Evolutionary conservation across 78 protist species (phyloP).

Genomic region (Thecamonas trahens): DNA sequence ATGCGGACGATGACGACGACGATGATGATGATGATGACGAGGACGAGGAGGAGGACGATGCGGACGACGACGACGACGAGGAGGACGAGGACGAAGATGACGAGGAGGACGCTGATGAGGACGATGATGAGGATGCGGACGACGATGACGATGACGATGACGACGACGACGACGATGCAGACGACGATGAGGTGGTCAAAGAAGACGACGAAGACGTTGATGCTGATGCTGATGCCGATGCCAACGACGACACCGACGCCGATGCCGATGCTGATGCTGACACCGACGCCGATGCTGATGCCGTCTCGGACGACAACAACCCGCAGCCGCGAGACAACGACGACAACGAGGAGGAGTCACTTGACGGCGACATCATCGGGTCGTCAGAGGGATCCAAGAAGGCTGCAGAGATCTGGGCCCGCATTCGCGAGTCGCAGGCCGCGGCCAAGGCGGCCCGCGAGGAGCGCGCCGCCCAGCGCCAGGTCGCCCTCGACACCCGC

Average conservation of each 20-base stretch:
- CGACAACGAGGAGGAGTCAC: not conserved
- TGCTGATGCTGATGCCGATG: not conserved
- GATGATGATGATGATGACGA: not conserved
- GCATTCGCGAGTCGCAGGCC: not conserved
- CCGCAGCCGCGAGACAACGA: too few relatives aligned
- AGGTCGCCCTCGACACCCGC: not conserved
- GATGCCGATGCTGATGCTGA: too few relatives aligned
- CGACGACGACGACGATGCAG: not conserved
- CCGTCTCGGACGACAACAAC: too few relatives aligned
- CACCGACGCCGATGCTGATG: not conserved
- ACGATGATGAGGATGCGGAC: not conserved
- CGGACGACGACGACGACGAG: not conserved
- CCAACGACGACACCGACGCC: not conserved
- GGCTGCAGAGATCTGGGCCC: not conserved
- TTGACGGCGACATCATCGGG: not conserved
- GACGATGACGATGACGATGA: not conserved
- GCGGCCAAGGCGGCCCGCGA: not conserved
- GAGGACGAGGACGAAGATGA: not conserved
- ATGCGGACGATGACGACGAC: not conserved
- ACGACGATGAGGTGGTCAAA: not conserved
- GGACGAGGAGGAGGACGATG: not conserved
- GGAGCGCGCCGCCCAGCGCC: not conserved
- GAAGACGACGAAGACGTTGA: not conserved
- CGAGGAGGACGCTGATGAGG: not conserved
- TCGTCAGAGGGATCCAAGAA: not conserved